These are phyloP conservation scores for Rhodotorula sp. DNA, from an alignment of 1,284 basidiomycete genomes.

Conservation along the genomic window DNA sequence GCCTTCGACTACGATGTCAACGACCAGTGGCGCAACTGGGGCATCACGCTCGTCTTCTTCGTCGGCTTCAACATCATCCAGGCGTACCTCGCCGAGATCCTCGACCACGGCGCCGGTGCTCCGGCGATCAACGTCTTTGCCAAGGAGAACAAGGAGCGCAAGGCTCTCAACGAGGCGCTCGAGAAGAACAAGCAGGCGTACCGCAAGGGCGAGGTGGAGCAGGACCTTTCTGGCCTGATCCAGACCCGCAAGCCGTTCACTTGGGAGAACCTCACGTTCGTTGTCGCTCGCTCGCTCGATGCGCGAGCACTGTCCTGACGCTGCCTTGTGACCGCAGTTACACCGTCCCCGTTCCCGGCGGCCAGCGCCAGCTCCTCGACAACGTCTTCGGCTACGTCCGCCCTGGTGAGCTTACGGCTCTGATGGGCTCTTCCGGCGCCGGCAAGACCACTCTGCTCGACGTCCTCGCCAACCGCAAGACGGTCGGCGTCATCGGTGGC, in stretches of 20 bases:
- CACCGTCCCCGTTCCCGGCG: slow-evolving; percentile 55
- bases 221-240: slow-evolving; percentile 41
- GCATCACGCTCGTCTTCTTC: slow-evolving; percentile 54
- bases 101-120: slow-evolving; percentile 44
- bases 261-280: slow-evolving; percentile 46
- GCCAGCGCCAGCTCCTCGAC: slow-evolving; percentile 52
- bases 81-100: slow-evolving; percentile 30
- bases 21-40: slow-evolving; percentile 69
- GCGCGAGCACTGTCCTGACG: neutral
- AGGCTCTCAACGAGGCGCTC: slow-evolving; percentile 43
- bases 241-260: slow-evolving; percentile 51
- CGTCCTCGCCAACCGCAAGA: slow-evolving; percentile 75
- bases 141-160: slow-evolving; percentile 46
- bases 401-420: slow-evolving; percentile 65
- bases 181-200: slow-evolving; percentile 41
- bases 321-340: slow-evolving; percentile 47
- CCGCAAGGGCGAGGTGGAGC: slow-evolving; percentile 42
- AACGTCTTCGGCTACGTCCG: slow-evolving; percentile 76
- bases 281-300: neutral
- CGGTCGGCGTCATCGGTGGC: slow-evolving; percentile 76
- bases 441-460: slow-evolving; percentile 62
- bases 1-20: slow-evolving; percentile 65
- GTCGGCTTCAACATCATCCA: slow-evolving; percentile 48
- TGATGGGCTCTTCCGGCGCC: slow-evolving; percentile 73
- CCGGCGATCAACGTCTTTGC: slow-evolving; percentile 49